A percentile compares a stretch with the other conserved stretches of the same genome.
Conservation (phyloP, 139 green algal genomes). For the Eudorina sp. region DNA sequence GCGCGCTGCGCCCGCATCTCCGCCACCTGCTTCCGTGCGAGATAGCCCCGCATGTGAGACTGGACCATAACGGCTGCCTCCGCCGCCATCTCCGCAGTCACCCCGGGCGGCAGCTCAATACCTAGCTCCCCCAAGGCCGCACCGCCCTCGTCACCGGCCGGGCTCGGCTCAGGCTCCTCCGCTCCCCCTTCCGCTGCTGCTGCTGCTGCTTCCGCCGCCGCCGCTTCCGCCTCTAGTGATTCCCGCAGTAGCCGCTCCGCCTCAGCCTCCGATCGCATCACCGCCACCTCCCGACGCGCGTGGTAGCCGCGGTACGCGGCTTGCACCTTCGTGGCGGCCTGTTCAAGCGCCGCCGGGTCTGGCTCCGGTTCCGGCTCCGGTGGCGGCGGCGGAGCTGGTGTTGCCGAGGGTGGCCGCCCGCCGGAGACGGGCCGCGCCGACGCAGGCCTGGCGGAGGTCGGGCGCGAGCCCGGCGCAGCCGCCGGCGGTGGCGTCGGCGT, state of each 20-base stretch:
- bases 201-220: not conserved
- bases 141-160: not conserved
- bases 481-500: not conserved
- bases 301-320: slow-evolving; percentile 75
- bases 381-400: not conserved
- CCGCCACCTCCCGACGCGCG: slow-evolving; percentile 65
- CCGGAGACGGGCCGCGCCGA: slow-evolving; percentile 23
- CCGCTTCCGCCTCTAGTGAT: slow-evolving; percentile 16
- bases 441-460: slow-evolving; percentile 13
- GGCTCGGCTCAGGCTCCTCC: not conserved
- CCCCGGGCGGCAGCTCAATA: not conserved
- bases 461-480: not conserved
- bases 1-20: not conserved
- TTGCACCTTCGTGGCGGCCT: slow-evolving; percentile 77
- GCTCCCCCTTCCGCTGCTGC: not conserved
- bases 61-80: slow-evolving; percentile 3
- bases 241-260: not conserved
- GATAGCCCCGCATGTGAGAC: slow-evolving; percentile 22
- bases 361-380: not conserved
- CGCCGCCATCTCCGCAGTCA: slow-evolving; percentile 6
- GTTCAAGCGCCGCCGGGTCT: slow-evolving; percentile 9
- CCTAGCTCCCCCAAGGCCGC: slow-evolving; percentile 27
- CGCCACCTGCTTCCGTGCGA: slow-evolving; percentile 28
- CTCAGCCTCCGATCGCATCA: slow-evolving; percentile 34
- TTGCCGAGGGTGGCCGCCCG: not conserved